Conservation (phyloP, 345 rosid species). For the Dovyalis caffra region DNA sequence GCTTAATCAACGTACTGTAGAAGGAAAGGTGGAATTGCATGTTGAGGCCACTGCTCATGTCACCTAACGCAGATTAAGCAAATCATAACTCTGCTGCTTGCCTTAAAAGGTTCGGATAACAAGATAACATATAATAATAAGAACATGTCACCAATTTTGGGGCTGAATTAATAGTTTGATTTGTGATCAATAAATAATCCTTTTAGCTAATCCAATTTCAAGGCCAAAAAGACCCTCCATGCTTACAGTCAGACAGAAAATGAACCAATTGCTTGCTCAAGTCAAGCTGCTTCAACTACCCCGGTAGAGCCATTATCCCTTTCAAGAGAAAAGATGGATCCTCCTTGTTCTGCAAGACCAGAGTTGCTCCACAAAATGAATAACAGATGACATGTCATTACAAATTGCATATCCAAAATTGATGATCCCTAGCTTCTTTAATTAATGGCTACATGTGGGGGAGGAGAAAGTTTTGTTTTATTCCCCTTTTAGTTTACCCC, state of each 20-base stretch:
- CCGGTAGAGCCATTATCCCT: background rate
- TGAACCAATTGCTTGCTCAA: background rate
- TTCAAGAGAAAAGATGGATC: background rate
- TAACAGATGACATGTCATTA: constrained; percentile 26
- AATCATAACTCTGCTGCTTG: constrained; percentile 6
- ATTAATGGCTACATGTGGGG: constrained; percentile 6
- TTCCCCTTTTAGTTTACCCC: background rate
- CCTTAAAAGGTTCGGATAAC: constrained; percentile 21
- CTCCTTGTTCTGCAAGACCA: constrained; percentile 19
- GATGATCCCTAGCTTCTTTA: constrained; percentile 7
- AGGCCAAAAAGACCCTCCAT: background rate
- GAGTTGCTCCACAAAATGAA: constrained; percentile 18
- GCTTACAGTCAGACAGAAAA: background rate
- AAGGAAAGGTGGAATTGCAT: constrained; percentile 24
- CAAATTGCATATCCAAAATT: constrained; percentile 12
- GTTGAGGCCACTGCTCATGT: constrained; percentile 7
- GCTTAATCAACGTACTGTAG: constrained; percentile 20
- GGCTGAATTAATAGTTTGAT: background rate
- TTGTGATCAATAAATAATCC: background rate
- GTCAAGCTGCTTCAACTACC: background rate
- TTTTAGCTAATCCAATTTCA: background rate
- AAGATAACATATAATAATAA: constrained; percentile 18
- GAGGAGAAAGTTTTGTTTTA: constrained; percentile 3
- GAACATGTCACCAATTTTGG: background rate
- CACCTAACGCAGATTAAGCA: constrained; percentile 19